A percentile compares a stretch with the other conserved stretches of the same genome.
These are phyloP conservation scores for Annulohypoxylon truncatum DNA, from an alignment of 2,329 filamentous ascomycete species.

Conservation along the genomic window DNA sequence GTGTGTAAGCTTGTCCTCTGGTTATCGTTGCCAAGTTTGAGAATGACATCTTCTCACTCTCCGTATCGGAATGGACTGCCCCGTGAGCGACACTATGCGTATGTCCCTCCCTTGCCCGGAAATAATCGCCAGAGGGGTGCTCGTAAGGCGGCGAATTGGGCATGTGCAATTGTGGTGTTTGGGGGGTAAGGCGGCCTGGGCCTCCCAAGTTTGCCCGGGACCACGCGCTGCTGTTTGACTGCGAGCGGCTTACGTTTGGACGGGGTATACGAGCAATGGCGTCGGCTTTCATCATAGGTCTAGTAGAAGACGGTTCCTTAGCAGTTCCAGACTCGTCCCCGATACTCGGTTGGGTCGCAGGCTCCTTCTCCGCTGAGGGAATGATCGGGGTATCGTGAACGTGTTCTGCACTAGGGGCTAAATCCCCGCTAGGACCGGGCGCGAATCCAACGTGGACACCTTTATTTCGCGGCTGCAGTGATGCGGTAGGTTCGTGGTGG, in stretches of 20 bases:
- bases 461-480: slow-evolving; percentile 41
- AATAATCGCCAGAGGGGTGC: slow-evolving; percentile 35
- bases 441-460: slow-evolving; percentile 70
- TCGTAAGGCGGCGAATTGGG: slow-evolving; percentile 53
- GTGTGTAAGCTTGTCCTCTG: slow-evolving; percentile 71
- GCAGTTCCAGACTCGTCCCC: neutral
- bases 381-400: neutral
- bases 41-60: slow-evolving; percentile 57
- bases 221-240: slow-evolving; percentile 29
- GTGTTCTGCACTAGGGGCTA: slow-evolving; percentile 28
- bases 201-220: slow-evolving; percentile 26
- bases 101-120: slow-evolving; percentile 34
- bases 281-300: neutral
- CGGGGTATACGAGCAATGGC: slow-evolving; percentile 42
- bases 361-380: neutral
- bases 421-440: slow-evolving; percentile 46
- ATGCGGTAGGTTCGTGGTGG: slow-evolving; percentile 16
- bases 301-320: neutral
- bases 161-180: slow-evolving; percentile 51
- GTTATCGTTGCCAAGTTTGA: slow-evolving; percentile 52
- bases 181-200: slow-evolving; percentile 23
- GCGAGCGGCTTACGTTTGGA: slow-evolving; percentile 37
- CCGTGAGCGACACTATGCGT: slow-evolving; percentile 8
- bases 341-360: neutral
- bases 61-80: slow-evolving; percentile 51